These are phyloP conservation scores for Kwoniella mangroviensis DNA, from an alignment of 768 basidiomycete genomes.

Conservation along the genomic window DNA sequence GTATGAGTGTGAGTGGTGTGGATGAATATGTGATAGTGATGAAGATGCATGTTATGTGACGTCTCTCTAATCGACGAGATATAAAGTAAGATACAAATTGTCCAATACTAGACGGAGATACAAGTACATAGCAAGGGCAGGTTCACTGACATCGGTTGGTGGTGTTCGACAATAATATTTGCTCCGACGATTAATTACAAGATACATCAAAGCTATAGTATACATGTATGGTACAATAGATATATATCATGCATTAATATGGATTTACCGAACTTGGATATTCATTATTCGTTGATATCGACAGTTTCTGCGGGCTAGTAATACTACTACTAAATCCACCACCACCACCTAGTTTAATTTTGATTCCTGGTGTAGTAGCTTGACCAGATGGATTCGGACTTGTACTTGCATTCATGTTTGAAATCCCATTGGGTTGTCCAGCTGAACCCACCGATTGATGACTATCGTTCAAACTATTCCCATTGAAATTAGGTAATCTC, in stretches of 20 bases:
- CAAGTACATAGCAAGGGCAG: too few species aligned
- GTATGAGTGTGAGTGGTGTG: background rate
- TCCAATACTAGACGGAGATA: too few species aligned
- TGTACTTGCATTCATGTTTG: background rate
- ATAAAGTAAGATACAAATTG: too few species aligned
- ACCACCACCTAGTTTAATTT: conserved; percentile 7
- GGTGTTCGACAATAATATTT: too few species aligned
- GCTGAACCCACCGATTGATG: background rate
- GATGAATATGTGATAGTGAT: background rate
- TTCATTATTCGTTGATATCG: background rate
- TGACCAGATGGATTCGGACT: background rate
- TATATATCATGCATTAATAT: background rate
- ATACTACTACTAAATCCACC: too few species aligned
- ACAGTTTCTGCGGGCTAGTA: too few species aligned
- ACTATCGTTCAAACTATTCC: background rate
- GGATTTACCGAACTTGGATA: conserved; percentile 12
- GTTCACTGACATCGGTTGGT: too few species aligned
- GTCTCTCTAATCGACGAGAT: too few species aligned
- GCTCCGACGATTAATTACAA: too few species aligned
- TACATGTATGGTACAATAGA: background rate
- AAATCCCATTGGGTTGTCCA: background rate
- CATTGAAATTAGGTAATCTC: conserved; percentile 17
- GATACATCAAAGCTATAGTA: too few species aligned
- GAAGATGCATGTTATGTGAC: background rate
- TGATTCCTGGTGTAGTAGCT: background rate